Conservation (phyloP, 768 basidiomycete genomes). For the Butyriboletus loyo region DNA sequence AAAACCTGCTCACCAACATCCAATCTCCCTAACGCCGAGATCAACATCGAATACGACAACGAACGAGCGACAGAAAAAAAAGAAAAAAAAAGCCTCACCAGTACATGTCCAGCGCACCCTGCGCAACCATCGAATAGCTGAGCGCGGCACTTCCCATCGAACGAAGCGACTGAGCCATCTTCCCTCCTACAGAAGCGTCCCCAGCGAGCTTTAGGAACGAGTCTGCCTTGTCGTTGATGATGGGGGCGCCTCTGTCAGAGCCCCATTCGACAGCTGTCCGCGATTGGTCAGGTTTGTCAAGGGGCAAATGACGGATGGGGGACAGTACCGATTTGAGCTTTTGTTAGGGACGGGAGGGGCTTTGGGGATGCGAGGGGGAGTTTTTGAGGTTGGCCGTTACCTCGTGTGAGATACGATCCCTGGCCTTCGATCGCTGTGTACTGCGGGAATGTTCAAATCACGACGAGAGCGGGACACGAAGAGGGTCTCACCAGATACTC, state of each 20-base stretch:
- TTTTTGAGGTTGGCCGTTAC: conserved; percentile 42
- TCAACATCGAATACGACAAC: background rate
- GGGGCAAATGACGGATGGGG: background rate
- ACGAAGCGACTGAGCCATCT: conserved; percentile 82
- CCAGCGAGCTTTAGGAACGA: conserved; percentile 78
- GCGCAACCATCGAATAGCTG: conserved; percentile 81
- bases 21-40: conserved; percentile 62
- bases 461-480: background rate
- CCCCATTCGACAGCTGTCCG: conserved; percentile 81
- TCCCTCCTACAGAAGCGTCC: conserved; percentile 67
- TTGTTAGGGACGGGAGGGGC: conserved; percentile 63
- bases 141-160: conserved; percentile 82
- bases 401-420: conserved; percentile 72
- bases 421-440: conserved; percentile 79
- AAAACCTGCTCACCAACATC: conserved; percentile 51
- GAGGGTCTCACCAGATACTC: conserved; percentile 59
- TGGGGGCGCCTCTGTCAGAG: conserved; percentile 58
- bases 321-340: conserved; percentile 61
- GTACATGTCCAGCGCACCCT: conserved; percentile 84
- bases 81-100: conserved; percentile 49
- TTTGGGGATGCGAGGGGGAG: conserved; percentile 68
- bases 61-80: background rate
- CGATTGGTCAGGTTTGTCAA: conserved; percentile 5
- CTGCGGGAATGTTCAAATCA: conserved; percentile 29
- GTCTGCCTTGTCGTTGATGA: conserved; percentile 54